These are phyloP conservation scores for Yamadazyma tumulicola DNA, from an alignment of 805 yeast genomes.

Conservation along the genomic window DNA sequence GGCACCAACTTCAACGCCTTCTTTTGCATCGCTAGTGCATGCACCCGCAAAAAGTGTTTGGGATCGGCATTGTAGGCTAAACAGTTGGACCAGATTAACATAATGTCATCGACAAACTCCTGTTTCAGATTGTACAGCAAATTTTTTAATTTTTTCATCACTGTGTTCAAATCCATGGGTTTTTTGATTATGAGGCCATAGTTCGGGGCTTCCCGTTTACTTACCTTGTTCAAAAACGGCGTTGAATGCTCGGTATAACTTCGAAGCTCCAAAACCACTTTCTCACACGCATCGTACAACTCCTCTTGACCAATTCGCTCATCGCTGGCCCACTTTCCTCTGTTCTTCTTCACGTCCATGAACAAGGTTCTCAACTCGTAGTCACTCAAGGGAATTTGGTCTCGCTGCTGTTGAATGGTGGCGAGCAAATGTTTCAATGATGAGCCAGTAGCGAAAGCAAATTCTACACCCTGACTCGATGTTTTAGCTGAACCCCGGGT, in stretches of 20 bases:
- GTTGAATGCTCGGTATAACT: constrained; percentile 95
- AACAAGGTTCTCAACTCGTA: constrained; percentile 79
- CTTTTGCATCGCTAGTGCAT: constrained; percentile 95
- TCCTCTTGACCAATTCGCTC: constrained; percentile 97
- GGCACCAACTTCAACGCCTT: constrained; percentile 74
- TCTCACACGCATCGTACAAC: constrained; percentile 94
- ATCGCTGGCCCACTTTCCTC: constrained; percentile 98
- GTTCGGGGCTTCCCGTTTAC: constrained; percentile 97
- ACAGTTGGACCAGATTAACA: constrained; percentile 95
- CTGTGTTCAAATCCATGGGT: constrained; percentile 97
- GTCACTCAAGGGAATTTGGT: constrained; percentile 72
- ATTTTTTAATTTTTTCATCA: constrained; percentile 79
- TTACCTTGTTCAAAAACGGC: constrained; percentile 92
- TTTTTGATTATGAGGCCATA: constrained; percentile 83
- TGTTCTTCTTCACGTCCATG: constrained; percentile 87
- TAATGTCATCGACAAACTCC: constrained; percentile 91
- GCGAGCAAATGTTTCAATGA: constrained; percentile 72
- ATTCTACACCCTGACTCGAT: constrained; percentile 23
- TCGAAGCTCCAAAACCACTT: constrained; percentile 84
- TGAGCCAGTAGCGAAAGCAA: constrained; percentile 34
- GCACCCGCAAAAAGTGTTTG: constrained; percentile 81
- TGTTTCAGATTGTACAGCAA: constrained; percentile 80
- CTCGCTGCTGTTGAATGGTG: constrained; percentile 75
- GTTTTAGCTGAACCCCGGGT: constrained; percentile 7
- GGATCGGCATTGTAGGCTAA: constrained; percentile 93